Evolutionary conservation across 148 eudicot genomes (phyloP).

Genomic region (Amaranthus hypochondriacus): DNA sequence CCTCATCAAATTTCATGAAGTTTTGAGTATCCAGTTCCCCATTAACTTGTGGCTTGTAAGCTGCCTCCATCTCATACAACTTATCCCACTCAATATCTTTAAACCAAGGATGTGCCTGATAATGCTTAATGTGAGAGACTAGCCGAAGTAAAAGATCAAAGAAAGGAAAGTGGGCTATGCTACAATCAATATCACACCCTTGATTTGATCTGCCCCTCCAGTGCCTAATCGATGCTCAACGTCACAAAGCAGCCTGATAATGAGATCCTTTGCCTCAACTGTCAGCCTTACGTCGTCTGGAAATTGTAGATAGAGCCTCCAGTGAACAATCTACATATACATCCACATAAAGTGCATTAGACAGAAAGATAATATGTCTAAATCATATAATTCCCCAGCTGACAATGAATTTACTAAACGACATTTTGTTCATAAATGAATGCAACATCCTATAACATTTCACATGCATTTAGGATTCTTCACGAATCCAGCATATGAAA

Average conservation of each 20-base stretch:
- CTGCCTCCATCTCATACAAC: slow-evolving; percentile 91
- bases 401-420: slow-evolving; percentile 1
- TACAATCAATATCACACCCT: slow-evolving; percentile 40
- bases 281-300: slow-evolving; percentile 76
- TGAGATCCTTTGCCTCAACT: slow-evolving; percentile 87
- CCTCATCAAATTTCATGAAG: slow-evolving; percentile 98
- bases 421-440: background rate
- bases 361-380: background rate
- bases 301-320: slow-evolving; percentile 89
- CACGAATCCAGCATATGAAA: slow-evolving; percentile 3
- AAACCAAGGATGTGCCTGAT: slow-evolving; percentile 97
- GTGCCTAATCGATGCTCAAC: slow-evolving; percentile 93
- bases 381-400: background rate
- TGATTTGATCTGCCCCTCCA: slow-evolving; percentile 81
- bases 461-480: background rate
- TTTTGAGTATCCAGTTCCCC: slow-evolving; percentile 95
- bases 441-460: background rate
- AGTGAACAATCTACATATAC: slow-evolving; percentile 77
- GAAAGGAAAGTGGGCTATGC: background rate
- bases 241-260: slow-evolving; percentile 82
- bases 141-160: background rate
- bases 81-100: slow-evolving; percentile 77
- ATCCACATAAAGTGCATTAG: background rate
- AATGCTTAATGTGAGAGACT: slow-evolving; percentile 11
- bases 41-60: slow-evolving; percentile 82